A percentile compares a stretch with the other conserved stretches of the same genome.
phyloP scores from a whole-genome alignment of 768 basidiomycete species.

The Lentinula sp. region DNA sequence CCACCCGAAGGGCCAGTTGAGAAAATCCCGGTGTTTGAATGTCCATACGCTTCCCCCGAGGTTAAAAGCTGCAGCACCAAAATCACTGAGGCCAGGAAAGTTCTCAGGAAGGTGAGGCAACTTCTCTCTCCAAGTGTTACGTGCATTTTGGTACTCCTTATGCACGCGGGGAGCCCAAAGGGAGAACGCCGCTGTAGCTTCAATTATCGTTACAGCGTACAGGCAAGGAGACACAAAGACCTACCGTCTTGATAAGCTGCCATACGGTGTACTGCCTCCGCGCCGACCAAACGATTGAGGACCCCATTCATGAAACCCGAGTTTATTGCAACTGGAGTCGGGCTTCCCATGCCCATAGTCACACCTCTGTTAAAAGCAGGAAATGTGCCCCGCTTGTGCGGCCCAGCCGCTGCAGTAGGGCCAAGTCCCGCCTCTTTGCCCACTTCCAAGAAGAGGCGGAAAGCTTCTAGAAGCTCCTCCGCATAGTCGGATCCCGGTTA shows the following conservation, averaged over 20 bases:
- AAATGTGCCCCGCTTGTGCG: background rate
- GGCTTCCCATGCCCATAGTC: background rate
- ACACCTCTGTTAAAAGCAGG: background rate
- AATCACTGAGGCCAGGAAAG: too few species aligned
- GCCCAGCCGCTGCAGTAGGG: background rate
- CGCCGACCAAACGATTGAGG: background rate
- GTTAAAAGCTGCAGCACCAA: conserved; percentile 15
- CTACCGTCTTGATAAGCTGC: background rate
- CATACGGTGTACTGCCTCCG: background rate
- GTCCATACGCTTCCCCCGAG: conserved; percentile 12
- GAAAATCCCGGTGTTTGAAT: conserved; percentile 10
- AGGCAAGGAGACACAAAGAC: background rate
- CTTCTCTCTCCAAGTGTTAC: too few species aligned
- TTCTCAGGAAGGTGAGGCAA: too few species aligned
- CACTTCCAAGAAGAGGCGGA: background rate
- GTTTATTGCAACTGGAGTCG: background rate
- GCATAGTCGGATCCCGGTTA: background rate
- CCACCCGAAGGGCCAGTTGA: conserved; percentile 14
- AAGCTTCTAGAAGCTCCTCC: background rate
- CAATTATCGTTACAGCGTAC: too few species aligned
- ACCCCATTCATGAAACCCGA: background rate
- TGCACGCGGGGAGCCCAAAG: conserved; percentile 12
- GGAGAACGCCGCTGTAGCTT: background rate
- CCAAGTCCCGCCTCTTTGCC: background rate
- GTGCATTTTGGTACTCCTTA: background rate